A percentile compares a stretch with the other conserved stretches of the same genome.
phyloP scores from a whole-genome alignment of 495 filamentous ascomycete genomes.

The Talaromyces adpressus region DNA sequence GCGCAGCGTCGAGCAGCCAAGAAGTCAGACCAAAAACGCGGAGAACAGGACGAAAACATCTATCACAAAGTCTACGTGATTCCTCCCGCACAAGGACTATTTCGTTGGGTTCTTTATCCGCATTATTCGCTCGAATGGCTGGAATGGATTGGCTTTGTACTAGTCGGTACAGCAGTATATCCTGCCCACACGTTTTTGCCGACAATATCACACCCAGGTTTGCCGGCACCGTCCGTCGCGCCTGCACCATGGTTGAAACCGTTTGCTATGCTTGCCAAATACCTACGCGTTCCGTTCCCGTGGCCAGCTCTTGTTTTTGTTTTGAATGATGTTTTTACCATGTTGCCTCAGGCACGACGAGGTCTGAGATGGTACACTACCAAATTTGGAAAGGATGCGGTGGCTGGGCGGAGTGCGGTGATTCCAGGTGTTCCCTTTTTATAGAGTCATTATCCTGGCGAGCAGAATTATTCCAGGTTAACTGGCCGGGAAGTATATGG shows the following conservation, averaged over 20 bases:
- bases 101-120: constrained; percentile 75
- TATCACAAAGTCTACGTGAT: constrained; percentile 84
- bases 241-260: constrained; percentile 46
- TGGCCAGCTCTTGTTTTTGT: constrained; percentile 73
- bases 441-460: constrained; percentile 11
- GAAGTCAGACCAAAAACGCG: constrained; percentile 33
- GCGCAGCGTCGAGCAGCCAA: constrained; percentile 34
- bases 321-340: constrained; percentile 78
- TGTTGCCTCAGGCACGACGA: constrained; percentile 81
- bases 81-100: constrained; percentile 77
- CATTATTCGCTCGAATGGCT: constrained; percentile 95
- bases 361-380: constrained; percentile 84
- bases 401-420: constrained; percentile 69
- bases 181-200: constrained; percentile 10
- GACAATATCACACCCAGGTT: background rate
- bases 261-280: constrained; percentile 41
- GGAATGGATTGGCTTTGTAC: constrained; percentile 86
- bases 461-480: background rate
- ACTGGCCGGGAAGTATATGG: background rate
- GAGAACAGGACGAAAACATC: constrained; percentile 23
- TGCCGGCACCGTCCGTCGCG: constrained; percentile 14
- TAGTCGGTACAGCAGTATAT: constrained; percentile 42
- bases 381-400: constrained; percentile 74
- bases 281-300: constrained; percentile 23
- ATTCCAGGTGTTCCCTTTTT: constrained; percentile 62